A percentile compares a stretch with the other conserved stretches of the same genome.
phyloP scores from a whole-genome alignment of 257 asterid species.

The Dorcoceras hygrometricum region DNA sequence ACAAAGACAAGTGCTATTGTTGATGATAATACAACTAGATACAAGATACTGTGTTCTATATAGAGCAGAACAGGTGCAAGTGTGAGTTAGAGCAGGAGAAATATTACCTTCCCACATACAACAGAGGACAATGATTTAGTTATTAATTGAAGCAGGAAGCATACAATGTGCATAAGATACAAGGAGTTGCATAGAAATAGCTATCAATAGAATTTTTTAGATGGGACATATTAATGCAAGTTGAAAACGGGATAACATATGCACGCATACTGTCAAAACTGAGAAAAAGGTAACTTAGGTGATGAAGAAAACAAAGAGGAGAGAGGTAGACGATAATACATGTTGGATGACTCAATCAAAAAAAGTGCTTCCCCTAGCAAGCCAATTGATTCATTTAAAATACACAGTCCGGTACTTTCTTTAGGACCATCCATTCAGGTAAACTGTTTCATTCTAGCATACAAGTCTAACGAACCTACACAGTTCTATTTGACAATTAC shows the following conservation, averaged over 20 bases:
- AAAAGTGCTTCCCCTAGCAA: constrained; percentile 8
- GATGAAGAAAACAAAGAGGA: not conserved
- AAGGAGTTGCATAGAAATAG: not conserved
- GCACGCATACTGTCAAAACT: not conserved
- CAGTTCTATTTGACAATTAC: not conserved
- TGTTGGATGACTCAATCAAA: constrained; percentile 5
- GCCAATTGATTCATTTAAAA: constrained; percentile 11
- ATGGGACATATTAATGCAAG: constrained; percentile 11
- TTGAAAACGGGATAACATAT: not conserved
- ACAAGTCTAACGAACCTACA: constrained; percentile 5
- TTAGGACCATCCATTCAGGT: constrained; percentile 13
- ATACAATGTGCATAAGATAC: not conserved
- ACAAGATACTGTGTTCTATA: not conserved
- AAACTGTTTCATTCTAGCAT: not conserved
- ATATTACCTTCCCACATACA: not conserved
- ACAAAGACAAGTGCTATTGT: constrained; percentile 8
- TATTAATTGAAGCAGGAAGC: constrained; percentile 8
- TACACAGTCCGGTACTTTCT: constrained; percentile 17
- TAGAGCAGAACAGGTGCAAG: constrained; percentile 9
- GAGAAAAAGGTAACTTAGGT: not conserved
- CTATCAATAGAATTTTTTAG: constrained; percentile 8
- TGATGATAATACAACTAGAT: not conserved
- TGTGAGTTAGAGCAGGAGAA: constrained; percentile 5
- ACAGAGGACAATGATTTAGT: not conserved
- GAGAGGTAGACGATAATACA: too few relatives aligned